Conservation (phyloP, 164 flowering plant species). For the Piper longum region DNA sequence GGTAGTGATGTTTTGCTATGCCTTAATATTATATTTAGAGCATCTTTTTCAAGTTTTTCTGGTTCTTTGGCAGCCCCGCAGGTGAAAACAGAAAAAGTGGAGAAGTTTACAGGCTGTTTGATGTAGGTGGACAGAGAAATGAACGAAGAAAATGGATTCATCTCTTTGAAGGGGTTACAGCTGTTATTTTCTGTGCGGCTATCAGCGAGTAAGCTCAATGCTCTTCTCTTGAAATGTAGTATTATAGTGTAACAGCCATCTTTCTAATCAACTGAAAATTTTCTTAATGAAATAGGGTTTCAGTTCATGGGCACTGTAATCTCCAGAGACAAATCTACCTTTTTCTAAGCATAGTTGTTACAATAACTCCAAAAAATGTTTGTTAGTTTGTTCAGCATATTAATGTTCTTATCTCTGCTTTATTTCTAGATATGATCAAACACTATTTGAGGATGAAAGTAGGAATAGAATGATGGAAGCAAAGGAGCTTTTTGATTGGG, state of each 20-base stretch:
- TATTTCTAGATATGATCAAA: conserved; percentile 83
- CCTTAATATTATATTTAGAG: too few relatives aligned
- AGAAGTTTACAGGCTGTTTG: conserved; percentile 93
- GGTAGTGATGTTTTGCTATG: background rate
- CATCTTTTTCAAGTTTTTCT: background rate
- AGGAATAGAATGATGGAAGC: conserved; percentile 92
- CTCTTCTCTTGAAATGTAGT: background rate
- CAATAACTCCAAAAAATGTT: too few relatives aligned
- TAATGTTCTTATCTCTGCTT: background rate
- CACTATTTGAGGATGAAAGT: conserved; percentile 81
- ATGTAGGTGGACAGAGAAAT: conserved; percentile 97
- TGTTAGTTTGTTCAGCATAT: background rate
- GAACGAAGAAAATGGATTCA: conserved; percentile 99
- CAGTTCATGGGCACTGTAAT: too few relatives aligned
- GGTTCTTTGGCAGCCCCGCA: conserved; percentile 55
- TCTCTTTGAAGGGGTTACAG: conserved; percentile 93
- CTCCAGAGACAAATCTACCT: too few relatives aligned
- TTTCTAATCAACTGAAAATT: too few relatives aligned
- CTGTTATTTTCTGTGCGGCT: conserved; percentile 95
- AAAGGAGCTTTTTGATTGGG: conserved; percentile 93
- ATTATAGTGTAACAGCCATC: background rate
- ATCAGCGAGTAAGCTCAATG: conserved; percentile 80
- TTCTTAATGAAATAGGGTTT: too few relatives aligned
- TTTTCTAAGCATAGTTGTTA: too few relatives aligned
- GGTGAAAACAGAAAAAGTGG: conserved; percentile 94